Evolutionary conservation across 768 basidiomycete genomes (phyloP).

Genomic region (Boletellus ananas): DNA sequence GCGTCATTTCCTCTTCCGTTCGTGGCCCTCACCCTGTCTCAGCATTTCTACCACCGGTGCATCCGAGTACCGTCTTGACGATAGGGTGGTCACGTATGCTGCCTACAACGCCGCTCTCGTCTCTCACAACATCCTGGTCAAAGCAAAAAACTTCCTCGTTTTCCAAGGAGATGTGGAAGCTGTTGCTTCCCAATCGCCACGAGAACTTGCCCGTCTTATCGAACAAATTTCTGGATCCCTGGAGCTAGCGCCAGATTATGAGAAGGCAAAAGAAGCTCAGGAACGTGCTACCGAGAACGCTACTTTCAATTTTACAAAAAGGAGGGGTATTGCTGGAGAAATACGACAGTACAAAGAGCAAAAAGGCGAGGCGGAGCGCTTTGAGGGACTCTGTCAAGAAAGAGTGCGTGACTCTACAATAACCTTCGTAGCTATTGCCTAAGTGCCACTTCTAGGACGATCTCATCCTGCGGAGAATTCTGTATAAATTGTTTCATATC

Average conservation of each 20-base stretch:
- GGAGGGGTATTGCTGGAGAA: conserved; percentile 89
- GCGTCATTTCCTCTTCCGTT: background rate
- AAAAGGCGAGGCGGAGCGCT: conserved; percentile 87
- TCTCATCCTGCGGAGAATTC: conserved; percentile 72
- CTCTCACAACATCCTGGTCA: conserved; percentile 92
- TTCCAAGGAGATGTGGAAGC: conserved; percentile 99
- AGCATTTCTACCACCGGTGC: conserved; percentile 86
- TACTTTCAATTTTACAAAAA: conserved; percentile 91
- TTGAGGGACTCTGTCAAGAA: conserved; percentile 73
- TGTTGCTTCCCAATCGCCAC: conserved; percentile 90
- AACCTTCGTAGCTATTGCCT: background rate
- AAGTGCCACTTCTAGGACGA: conserved; percentile 54
- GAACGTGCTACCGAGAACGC: conserved; percentile 92
- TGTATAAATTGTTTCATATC: conserved; percentile 90
- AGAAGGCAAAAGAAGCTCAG: conserved; percentile 80
- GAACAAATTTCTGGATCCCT: conserved; percentile 96
- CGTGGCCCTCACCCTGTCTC: conserved; percentile 1
- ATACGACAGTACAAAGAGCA: conserved; percentile 98
- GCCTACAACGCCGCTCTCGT: conserved; percentile 87
- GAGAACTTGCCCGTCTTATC: conserved; percentile 83
- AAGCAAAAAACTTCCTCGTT: conserved; percentile 98
- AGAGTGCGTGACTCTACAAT: conserved; percentile 43
- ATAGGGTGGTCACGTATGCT: conserved; percentile 75
- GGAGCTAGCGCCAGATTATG: conserved; percentile 85
- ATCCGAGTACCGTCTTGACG: conserved; percentile 89